Percentiles rank a stretch among this genome's conserved stretches.
phyloP scores from a whole-genome alignment of 73 alveolate genomes.

The Paramecium octaurelia region DNA sequence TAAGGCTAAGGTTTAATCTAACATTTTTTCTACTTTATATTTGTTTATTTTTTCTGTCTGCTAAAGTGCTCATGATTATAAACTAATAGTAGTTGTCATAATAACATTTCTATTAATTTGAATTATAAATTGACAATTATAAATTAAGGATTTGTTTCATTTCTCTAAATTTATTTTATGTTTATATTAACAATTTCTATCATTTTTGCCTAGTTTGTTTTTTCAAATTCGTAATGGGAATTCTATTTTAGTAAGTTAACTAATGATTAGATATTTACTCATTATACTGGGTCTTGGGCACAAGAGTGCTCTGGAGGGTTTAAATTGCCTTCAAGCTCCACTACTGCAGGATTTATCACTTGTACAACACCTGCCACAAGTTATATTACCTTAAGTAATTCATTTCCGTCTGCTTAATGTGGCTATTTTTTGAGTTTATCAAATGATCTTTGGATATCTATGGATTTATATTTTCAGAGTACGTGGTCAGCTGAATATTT shows the following conservation, averaged over 20 bases:
- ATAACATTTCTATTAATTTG: too few relatives aligned
- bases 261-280: background rate
- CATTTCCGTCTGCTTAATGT: background rate
- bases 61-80: too few relatives aligned
- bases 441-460: background rate
- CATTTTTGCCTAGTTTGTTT: background rate
- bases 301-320: background rate
- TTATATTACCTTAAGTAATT: background rate
- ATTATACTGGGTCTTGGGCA: background rate
- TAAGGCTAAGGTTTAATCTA: too few relatives aligned
- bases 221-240: background rate
- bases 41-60: too few relatives aligned
- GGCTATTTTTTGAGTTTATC: background rate
- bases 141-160: too few relatives aligned
- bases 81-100: too few relatives aligned
- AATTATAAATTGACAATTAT: too few relatives aligned
- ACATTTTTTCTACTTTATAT: too few relatives aligned
- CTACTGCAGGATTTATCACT: background rate
- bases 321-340: background rate
- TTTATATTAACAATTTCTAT: background rate
- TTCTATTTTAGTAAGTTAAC: background rate
- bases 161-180: background rate
- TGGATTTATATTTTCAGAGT: background rate
- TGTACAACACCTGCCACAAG: background rate
- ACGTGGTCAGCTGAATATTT: background rate